Evolutionary conservation across 331 rosid species (phyloP).

Genomic region (Cydonia oblonga): DNA sequence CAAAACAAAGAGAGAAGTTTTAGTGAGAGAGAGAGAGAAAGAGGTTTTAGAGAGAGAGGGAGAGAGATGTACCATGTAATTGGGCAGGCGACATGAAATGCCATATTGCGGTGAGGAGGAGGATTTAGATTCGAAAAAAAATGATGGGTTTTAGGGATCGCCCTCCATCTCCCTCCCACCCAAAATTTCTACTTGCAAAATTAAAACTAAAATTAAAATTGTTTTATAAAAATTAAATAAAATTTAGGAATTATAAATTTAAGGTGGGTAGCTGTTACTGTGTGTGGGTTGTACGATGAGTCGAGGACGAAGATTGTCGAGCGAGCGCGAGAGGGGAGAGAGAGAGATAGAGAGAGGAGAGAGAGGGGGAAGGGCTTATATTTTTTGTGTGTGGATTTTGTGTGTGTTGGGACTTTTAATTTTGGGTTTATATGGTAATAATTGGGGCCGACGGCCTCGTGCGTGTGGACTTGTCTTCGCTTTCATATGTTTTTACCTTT

Average conservation of each 20-base stretch:
- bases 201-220: background rate
- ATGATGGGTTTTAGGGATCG: conserved; percentile 47
- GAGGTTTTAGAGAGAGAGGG: background rate
- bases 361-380: too few species aligned
- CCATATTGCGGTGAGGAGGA: conserved; percentile 75
- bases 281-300: background rate
- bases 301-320: background rate
- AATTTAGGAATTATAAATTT: background rate
- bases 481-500: too few species aligned
- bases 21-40: background rate
- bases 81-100: conserved; percentile 99
- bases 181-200: conserved; percentile 37
- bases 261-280: background rate
- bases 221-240: background rate
- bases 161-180: background rate
- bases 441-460: too few species aligned
- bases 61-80: conserved; percentile 64
- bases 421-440: too few species aligned
- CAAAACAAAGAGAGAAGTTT: background rate
- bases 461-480: too few species aligned
- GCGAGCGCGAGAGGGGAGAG: too few species aligned
- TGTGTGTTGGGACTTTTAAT: too few species aligned
- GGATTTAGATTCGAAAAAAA: conserved; percentile 57
- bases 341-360: too few species aligned
- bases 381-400: too few species aligned